Base-by-base conservation (phyloP, 805 yeast genomes). In the Naumovozyma baii region DNA sequence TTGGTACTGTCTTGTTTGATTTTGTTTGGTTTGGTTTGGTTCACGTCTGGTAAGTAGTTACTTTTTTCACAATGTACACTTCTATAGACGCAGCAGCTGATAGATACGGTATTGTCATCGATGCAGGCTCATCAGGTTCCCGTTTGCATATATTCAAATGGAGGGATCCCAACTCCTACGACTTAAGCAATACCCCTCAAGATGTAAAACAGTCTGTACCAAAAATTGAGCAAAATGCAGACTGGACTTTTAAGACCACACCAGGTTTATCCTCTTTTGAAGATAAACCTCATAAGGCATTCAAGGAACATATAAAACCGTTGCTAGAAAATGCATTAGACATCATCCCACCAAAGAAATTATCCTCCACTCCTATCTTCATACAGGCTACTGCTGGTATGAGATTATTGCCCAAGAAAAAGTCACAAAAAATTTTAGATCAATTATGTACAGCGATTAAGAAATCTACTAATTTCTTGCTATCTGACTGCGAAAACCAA, bases 361-460 rank as follows among this genome's bases (percentile, higher is more conserved):
- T 77, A 47, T 44, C 58, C 1, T 73, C 74, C 3, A 90, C 97
- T 0, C 97, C 98, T 0, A 72, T 92, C 1, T 92, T 78, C 49
- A 74, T 92, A n/a, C 75, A 84, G 49, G 94, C 97, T 3, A 92
- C 98, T 0, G 98, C 98, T 4, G 98, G 98, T 2, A 86, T 92
- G 95, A 72, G 98, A 45, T 63, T 92, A 32, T 56, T 90, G 34
- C 75, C 81, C 0, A 66, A 68, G 26, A 57, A 63, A 14, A 72
- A 74, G 36, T 79, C 78, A 45, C 53, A 66, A 7, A 64, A 57
- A 29, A 69, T 92, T 2, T 61, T 90, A 33, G 48, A 62, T 9
- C 70, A 73, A 38, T 74, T 86, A 0, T 90, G 97, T 59, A 41
- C 59, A 7, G 60, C 68, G 7, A 63, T 90, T 22, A 63, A 66